These are phyloP conservation scores for Candida alai DNA, from an alignment of 805 yeast species.

Conservation along the genomic window DNA sequence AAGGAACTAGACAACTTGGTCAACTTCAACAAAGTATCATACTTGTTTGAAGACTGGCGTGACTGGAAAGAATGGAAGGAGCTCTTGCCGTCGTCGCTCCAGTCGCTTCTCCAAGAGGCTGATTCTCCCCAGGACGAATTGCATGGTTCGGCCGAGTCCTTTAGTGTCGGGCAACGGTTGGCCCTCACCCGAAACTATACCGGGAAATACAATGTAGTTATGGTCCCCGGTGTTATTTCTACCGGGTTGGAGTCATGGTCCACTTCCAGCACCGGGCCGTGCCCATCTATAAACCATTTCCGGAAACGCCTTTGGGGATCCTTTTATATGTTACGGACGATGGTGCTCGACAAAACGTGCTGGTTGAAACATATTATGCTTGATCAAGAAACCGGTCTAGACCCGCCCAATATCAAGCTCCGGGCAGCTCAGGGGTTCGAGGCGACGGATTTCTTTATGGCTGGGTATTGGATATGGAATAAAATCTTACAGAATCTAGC, in stretches of 20 bases:
- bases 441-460: conserved; percentile 92
- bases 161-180: conserved; percentile 78
- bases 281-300: conserved; percentile 82
- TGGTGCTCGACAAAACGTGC: conserved; percentile 87
- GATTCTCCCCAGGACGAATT: conserved; percentile 29
- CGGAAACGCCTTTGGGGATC: conserved; percentile 96
- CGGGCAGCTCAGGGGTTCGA: conserved; percentile 96
- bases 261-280: conserved; percentile 64
- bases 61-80: conserved; percentile 54
- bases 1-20: conserved; percentile 48
- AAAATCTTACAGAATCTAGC: conserved; percentile 92
- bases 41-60: conserved; percentile 59
- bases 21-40: conserved; percentile 55
- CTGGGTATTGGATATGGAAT: conserved; percentile 99
- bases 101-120: conserved; percentile 56
- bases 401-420: conserved; percentile 76
- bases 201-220: conserved; percentile 72
- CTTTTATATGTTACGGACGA: conserved; percentile 87
- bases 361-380: conserved; percentile 91
- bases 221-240: conserved; percentile 95
- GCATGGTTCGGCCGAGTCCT: conserved; percentile 69
- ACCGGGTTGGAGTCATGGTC: conserved; percentile 97
- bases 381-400: conserved; percentile 88
- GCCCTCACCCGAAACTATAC: conserved; percentile 45
- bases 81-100: conserved; percentile 62